Evolutionary conservation across 139 green algal genomes (phyloP).

Genomic region (Coelastrella sp.): DNA sequence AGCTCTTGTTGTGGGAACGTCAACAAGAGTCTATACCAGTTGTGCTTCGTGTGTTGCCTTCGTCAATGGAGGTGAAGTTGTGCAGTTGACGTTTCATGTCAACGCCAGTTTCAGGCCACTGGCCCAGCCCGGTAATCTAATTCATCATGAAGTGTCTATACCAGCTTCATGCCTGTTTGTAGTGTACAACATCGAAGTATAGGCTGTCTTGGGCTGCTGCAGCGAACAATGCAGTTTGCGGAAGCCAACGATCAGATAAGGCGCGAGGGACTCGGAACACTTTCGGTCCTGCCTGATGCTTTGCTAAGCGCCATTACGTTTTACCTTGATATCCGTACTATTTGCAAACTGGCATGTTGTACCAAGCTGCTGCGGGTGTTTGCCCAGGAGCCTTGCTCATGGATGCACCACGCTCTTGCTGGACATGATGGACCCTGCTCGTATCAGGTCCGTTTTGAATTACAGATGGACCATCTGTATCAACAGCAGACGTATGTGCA

Average conservation of each 20-base stretch:
- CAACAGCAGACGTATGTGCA: neutral
- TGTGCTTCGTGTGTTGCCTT: no score
- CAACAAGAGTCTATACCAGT: no score
- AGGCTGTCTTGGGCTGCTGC: no score
- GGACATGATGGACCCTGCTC: constrained; percentile 7
- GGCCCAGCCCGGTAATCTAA: no score
- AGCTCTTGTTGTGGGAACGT: no score
- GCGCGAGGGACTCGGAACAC: neutral
- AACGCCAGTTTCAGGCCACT: no score
- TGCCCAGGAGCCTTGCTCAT: constrained; percentile 9
- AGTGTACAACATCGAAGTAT: no score
- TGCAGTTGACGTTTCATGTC: no score
- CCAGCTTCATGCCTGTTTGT: no score
- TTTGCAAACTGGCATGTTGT: constrained; percentile 20
- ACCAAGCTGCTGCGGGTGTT: neutral
- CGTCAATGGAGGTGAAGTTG: no score
- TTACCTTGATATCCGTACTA: neutral
- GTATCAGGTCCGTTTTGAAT: neutral
- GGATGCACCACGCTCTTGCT: neutral
- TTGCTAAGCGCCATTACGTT: neutral
- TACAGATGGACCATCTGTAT: neutral
- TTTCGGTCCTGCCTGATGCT: constrained; percentile 8
- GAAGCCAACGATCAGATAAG: neutral
- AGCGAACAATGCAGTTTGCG: no score
- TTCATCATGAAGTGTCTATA: no score